Evolutionary conservation across 2,329 filamentous ascomycete species (phyloP).

Genomic region (Aspergillus neoniger): DNA sequence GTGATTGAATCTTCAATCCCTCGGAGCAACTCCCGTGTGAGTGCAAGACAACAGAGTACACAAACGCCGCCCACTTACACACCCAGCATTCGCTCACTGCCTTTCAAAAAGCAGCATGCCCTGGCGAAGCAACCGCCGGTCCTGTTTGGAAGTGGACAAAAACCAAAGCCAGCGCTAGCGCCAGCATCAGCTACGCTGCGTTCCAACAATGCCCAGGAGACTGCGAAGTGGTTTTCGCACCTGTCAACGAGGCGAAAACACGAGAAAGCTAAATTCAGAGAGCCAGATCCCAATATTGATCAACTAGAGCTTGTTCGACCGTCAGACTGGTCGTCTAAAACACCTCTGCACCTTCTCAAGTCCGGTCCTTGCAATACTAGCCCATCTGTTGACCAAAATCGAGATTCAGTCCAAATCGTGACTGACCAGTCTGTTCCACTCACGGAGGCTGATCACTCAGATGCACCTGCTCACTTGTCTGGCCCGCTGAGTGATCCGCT

Average conservation of each 20-base stretch:
- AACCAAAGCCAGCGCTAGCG: neutral
- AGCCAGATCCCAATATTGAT: constrained; percentile 39
- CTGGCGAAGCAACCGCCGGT: constrained; percentile 12
- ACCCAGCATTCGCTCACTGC: neutral
- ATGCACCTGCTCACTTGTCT: neutral
- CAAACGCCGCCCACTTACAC: neutral
- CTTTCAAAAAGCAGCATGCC: neutral
- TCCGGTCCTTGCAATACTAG: neutral
- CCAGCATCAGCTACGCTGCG: neutral
- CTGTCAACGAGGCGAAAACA: constrained; percentile 31
- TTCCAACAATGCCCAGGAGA: constrained; percentile 10
- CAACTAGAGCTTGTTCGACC: constrained; percentile 40
- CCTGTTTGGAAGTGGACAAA: constrained; percentile 21
- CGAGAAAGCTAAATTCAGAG: constrained; percentile 35
- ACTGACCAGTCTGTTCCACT: neutral
- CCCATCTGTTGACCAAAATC: neutral
- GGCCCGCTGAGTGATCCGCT: too few species aligned
- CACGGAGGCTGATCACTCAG: neutral
- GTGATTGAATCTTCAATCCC: neutral
- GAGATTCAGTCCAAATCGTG: neutral
- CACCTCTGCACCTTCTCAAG: constrained; percentile 1
- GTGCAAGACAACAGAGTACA: neutral
- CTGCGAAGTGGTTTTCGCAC: constrained; percentile 19
- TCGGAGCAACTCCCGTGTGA: neutral
- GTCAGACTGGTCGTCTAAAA: constrained; percentile 31